phyloP scores from a whole-genome alignment of 2,329 filamentous ascomycete genomes.

The Hypoxylon sp. region DNA sequence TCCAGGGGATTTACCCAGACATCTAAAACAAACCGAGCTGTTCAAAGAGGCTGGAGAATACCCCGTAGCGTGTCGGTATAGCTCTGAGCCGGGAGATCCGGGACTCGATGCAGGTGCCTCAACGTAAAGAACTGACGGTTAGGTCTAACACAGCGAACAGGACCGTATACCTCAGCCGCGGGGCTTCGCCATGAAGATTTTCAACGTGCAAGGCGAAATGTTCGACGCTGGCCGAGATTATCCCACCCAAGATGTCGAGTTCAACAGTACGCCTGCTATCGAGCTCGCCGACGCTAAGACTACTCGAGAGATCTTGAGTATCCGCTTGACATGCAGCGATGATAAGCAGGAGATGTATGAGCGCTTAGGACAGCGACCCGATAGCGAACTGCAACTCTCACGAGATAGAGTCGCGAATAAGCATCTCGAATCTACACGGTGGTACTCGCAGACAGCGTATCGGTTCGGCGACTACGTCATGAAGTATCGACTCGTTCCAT shows the following conservation, averaged over 20 bases:
- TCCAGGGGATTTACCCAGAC: slow-evolving; percentile 50
- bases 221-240: slow-evolving; percentile 49
- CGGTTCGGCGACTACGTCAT: slow-evolving; percentile 57
- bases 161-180: slow-evolving; percentile 54
- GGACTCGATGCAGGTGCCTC: slow-evolving; percentile 46
- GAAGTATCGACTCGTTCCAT: slow-evolving; percentile 57
- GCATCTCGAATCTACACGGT: slow-evolving; percentile 46
- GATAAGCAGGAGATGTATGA: slow-evolving; percentile 52
- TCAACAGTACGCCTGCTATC: slow-evolving; percentile 57
- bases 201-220: slow-evolving; percentile 55
- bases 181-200: slow-evolving; percentile 59
- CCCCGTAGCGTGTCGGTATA: slow-evolving; percentile 18
- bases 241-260: slow-evolving; percentile 54
- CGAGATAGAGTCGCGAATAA: slow-evolving; percentile 51
- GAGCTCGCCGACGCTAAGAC: slow-evolving; percentile 53
- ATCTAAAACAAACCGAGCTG: slow-evolving; percentile 53
- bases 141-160: slow-evolving; percentile 4
- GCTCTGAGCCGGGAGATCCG: slow-evolving; percentile 36
- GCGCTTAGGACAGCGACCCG: slow-evolving; percentile 47
- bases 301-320: slow-evolving; percentile 53
- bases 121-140: neutral
- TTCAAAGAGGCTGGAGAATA: slow-evolving; percentile 43
- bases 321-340: slow-evolving; percentile 51
- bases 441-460: slow-evolving; percentile 57
- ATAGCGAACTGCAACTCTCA: slow-evolving; percentile 47